Percentiles rank a stretch among this genome's conserved stretches.
Conservation (phyloP, 768 basidiomycete genomes). For the Mycena galericulata region DNA sequence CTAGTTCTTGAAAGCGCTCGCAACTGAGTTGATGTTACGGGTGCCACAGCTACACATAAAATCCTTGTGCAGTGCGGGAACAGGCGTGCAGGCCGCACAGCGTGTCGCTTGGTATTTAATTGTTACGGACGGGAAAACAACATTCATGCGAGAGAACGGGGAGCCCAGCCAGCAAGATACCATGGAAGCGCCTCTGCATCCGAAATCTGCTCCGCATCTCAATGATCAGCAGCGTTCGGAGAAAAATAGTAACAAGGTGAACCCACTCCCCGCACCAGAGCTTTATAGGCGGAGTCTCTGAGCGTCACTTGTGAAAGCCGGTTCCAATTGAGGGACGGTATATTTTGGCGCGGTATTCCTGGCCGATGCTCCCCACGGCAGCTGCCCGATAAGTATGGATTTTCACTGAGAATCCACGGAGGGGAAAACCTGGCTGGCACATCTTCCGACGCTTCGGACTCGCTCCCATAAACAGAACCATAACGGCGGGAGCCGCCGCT, state of each 20-base stretch:
- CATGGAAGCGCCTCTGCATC: background rate
- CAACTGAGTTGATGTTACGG: background rate
- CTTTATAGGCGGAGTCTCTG: no score
- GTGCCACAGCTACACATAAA: background rate
- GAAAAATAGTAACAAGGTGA: background rate
- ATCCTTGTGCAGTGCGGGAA: background rate
- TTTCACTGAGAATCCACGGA: no score
- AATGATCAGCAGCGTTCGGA: background rate
- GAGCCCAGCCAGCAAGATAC: background rate
- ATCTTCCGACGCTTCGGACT: no score
- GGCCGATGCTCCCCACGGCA: no score
- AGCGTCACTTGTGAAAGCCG: no score
- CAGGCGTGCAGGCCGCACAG: background rate
- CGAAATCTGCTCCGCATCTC: background rate
- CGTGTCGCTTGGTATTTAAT: background rate
- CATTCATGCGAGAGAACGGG: background rate
- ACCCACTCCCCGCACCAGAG: background rate
- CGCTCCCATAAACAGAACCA: no score
- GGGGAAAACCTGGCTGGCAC: no score
- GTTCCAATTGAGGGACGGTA: no score
- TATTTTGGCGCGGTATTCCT: no score
- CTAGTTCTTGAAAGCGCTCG: background rate
- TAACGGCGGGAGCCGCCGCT: no score
- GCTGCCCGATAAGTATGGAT: no score
- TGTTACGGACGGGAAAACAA: background rate